Base-by-base conservation (phyloP, 2,329 filamentous ascomycete genomes). In the Aureobasidium uvarum region DNA sequence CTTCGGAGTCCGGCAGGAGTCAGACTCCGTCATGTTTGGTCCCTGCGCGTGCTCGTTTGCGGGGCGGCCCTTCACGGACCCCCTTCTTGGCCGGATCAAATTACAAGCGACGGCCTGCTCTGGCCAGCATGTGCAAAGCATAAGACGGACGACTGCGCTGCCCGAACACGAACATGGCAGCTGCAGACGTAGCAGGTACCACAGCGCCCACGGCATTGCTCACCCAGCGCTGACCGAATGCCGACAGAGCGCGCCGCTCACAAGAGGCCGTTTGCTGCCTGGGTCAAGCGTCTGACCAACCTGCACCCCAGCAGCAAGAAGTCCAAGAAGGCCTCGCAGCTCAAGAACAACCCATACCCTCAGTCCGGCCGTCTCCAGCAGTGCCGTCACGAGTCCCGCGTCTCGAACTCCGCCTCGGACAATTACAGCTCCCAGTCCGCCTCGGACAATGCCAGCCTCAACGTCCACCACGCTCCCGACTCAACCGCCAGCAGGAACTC, bases 251-350 rank as follows among this genome's bases (percentile, higher is more conserved):
- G 87, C 70, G 83, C 87, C 73, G 85, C 85, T 71, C 89, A 92
- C 70, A 89, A 92, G 71, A 87, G 91, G 69, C 94, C 93, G 28
- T 98, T 98, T 75, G 86, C 93, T 54, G 91, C 88, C 70, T 96
- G 94, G 90, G 92, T 99, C 82, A 96, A 93, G 83, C 93, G 93
- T 74, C 85, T 98, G 66, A 88, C 92, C 68, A 94, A 89, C 76
- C 89, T 96, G 78, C 75, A 75, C 68, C 81, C 80, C 73, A 79
- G 81, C 71, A 73, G 65, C 69, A 77, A 80, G 68, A 79, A 77
- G 50, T 25, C 66, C 33, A 69, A 67, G 52, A 69, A 69, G 64
- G 63, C 68, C 69, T 70, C 31, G 18, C 69, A 54, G 70, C 70
- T 62, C 66, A 67, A 41, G 62, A 96, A 96, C 81, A 94, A 94